Evolutionary conservation across 805 yeast species (phyloP).

Genomic region (Ogataea ramenticola): DNA sequence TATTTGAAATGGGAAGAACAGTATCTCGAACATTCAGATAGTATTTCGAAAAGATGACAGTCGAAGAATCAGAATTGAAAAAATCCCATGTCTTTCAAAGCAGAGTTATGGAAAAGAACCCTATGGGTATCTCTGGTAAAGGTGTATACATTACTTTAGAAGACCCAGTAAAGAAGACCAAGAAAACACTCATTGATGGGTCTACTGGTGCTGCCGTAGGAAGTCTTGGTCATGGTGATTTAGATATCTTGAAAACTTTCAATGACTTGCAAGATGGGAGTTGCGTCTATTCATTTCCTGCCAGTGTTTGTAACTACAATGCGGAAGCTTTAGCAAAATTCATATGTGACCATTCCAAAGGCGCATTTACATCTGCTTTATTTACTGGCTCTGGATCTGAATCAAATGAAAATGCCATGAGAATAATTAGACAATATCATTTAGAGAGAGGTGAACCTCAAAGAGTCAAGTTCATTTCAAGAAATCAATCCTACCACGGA

Average conservation of each 20-base stretch:
- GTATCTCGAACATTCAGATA: too few relatives aligned
- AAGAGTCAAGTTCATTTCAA: slow-evolving; percentile 34
- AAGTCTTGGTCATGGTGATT: slow-evolving; percentile 38
- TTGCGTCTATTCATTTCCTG: slow-evolving; percentile 30
- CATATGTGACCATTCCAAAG: slow-evolving; percentile 33
- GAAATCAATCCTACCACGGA: slow-evolving; percentile 42
- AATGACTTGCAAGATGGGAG: slow-evolving; percentile 25
- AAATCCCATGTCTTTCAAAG: slow-evolving; percentile 35
- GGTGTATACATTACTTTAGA: slow-evolving; percentile 34
- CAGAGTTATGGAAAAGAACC: slow-evolving; percentile 27
- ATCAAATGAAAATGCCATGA: slow-evolving; percentile 74
- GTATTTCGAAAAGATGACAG: slow-evolving; percentile 12
- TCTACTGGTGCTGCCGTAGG: slow-evolving; percentile 51
- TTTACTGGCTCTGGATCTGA: slow-evolving; percentile 71
- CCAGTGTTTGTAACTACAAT: slow-evolving; percentile 27
- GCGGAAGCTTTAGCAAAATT: slow-evolving; percentile 37
- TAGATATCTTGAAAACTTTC: slow-evolving; percentile 32
- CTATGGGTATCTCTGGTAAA: slow-evolving; percentile 31
- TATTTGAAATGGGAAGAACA: too few relatives aligned
- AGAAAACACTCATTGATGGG: slow-evolving; percentile 32
- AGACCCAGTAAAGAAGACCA: slow-evolving; percentile 33
- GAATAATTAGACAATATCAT: slow-evolving; percentile 51
- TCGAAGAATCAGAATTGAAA: slow-evolving; percentile 9
- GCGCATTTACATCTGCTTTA: slow-evolving; percentile 31
- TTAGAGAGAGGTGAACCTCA: slow-evolving; percentile 34